A percentile compares a stretch with the other conserved stretches of the same genome.
Conservation (phyloP, 2,329 filamentous ascomycete species). For the Xylariaceae sp. region DNA sequence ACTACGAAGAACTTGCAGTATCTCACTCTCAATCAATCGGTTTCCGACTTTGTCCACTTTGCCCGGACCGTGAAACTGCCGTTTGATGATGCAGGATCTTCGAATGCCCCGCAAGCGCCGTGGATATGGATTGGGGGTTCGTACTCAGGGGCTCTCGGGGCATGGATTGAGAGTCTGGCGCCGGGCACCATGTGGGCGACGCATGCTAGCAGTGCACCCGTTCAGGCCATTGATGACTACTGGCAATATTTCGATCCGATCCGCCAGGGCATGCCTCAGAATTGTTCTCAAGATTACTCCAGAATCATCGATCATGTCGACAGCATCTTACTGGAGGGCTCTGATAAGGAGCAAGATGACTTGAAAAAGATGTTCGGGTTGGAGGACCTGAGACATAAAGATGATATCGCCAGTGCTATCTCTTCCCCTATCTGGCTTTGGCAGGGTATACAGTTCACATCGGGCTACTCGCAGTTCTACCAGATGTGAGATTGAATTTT, state of each 20-base stretch:
- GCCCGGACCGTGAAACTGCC: slow-evolving; percentile 49
- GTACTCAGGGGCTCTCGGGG: no score
- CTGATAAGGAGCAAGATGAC: slow-evolving; percentile 35
- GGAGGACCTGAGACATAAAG: slow-evolving; percentile 43
- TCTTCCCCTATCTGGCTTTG: slow-evolving; percentile 25
- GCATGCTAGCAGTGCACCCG: no score
- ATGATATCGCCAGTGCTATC: slow-evolving; percentile 46
- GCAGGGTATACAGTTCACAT: slow-evolving; percentile 35
- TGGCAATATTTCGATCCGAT: no score
- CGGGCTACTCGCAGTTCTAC: slow-evolving; percentile 29
- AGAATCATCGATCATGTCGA: slow-evolving; percentile 31
- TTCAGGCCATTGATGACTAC: no score
- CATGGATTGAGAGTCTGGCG: no score
- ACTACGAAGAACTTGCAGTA: slow-evolving; percentile 51
- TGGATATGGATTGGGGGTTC: slow-evolving; percentile 42
- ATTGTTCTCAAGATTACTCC: no score
- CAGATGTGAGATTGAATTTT: slow-evolving; percentile 8
- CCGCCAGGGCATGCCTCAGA: no score
- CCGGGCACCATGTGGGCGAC: no score
- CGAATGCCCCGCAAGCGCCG: slow-evolving; percentile 49
- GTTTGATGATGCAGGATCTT: slow-evolving; percentile 45
- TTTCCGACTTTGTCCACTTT: slow-evolving; percentile 52
- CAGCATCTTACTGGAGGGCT: slow-evolving; percentile 53
- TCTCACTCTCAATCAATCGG: slow-evolving; percentile 49
- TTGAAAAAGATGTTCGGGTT: slow-evolving; percentile 53